A percentile compares a stretch with the other conserved stretches of the same genome.
Evolutionary conservation across 2,329 filamentous ascomycete species (phyloP).

Genomic region (Magnaporthiopsis poae): DNA sequence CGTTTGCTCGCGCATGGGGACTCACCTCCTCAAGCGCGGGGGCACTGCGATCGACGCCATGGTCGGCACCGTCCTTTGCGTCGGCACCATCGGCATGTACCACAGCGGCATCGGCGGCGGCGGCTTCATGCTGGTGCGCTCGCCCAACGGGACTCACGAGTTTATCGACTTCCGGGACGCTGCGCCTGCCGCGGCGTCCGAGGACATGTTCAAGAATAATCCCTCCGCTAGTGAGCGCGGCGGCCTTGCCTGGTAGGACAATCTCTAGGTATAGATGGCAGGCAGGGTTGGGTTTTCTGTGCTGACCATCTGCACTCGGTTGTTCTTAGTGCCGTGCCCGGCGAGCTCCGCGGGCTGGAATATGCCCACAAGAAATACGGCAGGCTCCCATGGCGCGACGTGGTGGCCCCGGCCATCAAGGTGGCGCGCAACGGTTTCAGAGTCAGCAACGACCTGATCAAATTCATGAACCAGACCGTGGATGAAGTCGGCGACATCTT

Average conservation of each 20-base stretch:
- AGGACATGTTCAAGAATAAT: conserved; percentile 73
- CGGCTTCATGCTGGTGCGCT: conserved; percentile 66
- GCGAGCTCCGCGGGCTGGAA: conserved; percentile 63
- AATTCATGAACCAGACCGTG: conserved; percentile 50
- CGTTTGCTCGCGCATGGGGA: conserved; percentile 51
- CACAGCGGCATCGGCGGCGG: conserved; percentile 66
- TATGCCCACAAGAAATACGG: conserved; percentile 63
- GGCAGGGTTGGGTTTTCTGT: not conserved
- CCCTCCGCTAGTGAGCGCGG: conserved; percentile 53
- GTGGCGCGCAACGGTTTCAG: conserved; percentile 64
- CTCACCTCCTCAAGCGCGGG: conserved; percentile 44
- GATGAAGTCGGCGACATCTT: conserved; percentile 50
- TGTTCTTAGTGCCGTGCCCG: conserved; percentile 47
- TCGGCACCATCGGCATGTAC: conserved; percentile 56
- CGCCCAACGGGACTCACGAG: conserved; percentile 58
- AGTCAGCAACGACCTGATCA: conserved; percentile 60
- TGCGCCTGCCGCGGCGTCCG: conserved; percentile 65
- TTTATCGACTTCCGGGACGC: conserved; percentile 79
- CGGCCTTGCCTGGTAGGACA: conserved; percentile 63
- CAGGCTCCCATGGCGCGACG: conserved; percentile 50
- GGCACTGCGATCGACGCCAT: conserved; percentile 60
- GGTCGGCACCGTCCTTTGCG: conserved; percentile 54
- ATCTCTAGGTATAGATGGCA: too few species aligned
- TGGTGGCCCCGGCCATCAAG: conserved; percentile 61
- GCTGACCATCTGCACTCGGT: conserved; percentile 9